phyloP scores from a whole-genome alignment of 1,284 basidiomycete genomes.

The Xerocomus amazonicus region DNA sequence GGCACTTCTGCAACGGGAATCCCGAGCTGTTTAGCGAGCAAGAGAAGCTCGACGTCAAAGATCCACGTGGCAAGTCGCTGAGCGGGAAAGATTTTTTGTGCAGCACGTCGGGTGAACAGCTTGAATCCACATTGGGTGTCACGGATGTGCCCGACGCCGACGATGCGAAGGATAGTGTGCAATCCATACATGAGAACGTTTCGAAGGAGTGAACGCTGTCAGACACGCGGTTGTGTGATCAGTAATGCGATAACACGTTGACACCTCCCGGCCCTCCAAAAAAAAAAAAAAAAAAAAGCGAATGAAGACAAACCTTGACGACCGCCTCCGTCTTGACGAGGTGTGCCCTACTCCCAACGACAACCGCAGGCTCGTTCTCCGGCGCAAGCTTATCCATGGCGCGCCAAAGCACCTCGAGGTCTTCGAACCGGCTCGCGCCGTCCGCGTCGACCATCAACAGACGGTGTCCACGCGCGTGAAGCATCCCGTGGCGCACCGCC shows the following conservation, averaged over 20 bases:
- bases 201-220: slow-evolving; percentile 77
- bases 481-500: slow-evolving; percentile 86
- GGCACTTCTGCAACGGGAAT: slow-evolving; percentile 84
- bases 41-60: slow-evolving; percentile 91
- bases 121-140: slow-evolving; percentile 99
- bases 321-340: slow-evolving; percentile 89
- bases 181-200: slow-evolving; percentile 92
- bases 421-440: slow-evolving; percentile 83
- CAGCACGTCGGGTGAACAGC: slow-evolving; percentile 79
- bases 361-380: slow-evolving; percentile 56
- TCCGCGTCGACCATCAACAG: slow-evolving; percentile 93
- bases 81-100: slow-evolving; percentile 75
- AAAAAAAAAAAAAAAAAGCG: too few relatives aligned
- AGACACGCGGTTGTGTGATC: too few relatives aligned
- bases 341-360: slow-evolving; percentile 87
- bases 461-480: slow-evolving; percentile 74
- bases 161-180: slow-evolving; percentile 78
- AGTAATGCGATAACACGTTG: too few relatives aligned
- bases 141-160: slow-evolving; percentile 83
- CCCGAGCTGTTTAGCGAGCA: slow-evolving; percentile 74
- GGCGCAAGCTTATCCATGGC: slow-evolving; percentile 64
- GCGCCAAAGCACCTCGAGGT: slow-evolving; percentile 70
- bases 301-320: slow-evolving; percentile 68
- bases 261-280: not conserved
- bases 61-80: slow-evolving; percentile 89